A percentile compares a stretch with the other conserved stretches of the same genome.
Conservation (phyloP, 2,329 filamentous ascomycete genomes). For the Penicillium sp. region DNA sequence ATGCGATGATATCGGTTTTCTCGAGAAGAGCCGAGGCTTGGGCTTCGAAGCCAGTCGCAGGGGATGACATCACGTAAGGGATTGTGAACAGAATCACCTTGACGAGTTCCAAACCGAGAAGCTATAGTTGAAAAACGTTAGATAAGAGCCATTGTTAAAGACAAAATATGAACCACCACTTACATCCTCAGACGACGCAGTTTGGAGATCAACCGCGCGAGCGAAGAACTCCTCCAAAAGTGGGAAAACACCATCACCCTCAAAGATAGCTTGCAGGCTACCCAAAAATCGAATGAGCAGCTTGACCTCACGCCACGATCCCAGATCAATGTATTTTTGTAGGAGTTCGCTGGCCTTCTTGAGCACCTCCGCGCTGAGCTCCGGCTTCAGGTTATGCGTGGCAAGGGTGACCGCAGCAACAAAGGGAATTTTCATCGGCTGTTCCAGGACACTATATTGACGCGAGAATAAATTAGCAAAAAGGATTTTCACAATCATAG, state of each 20-base stretch:
- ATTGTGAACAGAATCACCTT: slow-evolving; percentile 96
- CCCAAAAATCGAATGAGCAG: slow-evolving; percentile 85
- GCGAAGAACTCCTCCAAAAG: slow-evolving; percentile 88
- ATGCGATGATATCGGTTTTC: slow-evolving; percentile 93
- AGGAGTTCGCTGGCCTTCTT: slow-evolving; percentile 63
- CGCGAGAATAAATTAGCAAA: no score
- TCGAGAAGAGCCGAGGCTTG: slow-evolving; percentile 81
- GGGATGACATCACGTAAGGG: slow-evolving; percentile 81
- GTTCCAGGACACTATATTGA: slow-evolving; percentile 76
- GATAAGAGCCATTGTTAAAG: not conserved
- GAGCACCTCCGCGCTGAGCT: slow-evolving; percentile 74
- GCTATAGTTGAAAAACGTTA: slow-evolving; percentile 42
- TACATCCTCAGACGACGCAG: slow-evolving; percentile 89
- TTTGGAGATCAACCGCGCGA: slow-evolving; percentile 90
- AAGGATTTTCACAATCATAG: no score
- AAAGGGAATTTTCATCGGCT: slow-evolving; percentile 97
- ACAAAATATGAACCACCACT: slow-evolving; percentile 41
- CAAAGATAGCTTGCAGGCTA: slow-evolving; percentile 78
- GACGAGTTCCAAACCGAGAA: slow-evolving; percentile 78
- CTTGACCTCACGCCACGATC: slow-evolving; percentile 90
- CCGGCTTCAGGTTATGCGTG: slow-evolving; percentile 75
- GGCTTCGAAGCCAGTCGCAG: slow-evolving; percentile 70
- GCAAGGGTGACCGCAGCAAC: slow-evolving; percentile 81
- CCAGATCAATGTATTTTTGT: slow-evolving; percentile 70
- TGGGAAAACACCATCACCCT: slow-evolving; percentile 83